phyloP scores from a whole-genome alignment of 1,139 yeast species.

The Pichia sp. region DNA sequence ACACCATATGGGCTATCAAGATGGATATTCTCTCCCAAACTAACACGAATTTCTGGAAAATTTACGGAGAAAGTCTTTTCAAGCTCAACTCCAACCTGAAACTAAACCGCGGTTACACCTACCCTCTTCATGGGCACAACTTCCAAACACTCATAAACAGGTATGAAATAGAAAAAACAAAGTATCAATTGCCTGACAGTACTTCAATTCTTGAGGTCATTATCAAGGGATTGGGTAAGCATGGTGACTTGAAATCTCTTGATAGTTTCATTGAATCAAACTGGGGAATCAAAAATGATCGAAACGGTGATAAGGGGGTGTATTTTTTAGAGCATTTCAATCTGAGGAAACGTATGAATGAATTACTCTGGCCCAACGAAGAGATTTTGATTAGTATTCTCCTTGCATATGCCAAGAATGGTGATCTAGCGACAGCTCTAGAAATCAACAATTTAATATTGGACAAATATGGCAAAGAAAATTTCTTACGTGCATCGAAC shows the following conservation, averaged over 20 bases:
- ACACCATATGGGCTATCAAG: conserved; percentile 27
- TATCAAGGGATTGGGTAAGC: conserved; percentile 15
- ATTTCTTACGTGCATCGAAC: conserved; percentile 19
- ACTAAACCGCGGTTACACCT: conserved; percentile 19
- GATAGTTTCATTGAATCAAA: conserved; percentile 23
- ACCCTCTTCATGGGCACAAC: conserved; percentile 18
- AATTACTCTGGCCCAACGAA: conserved; percentile 23
- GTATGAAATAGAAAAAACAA: conserved; percentile 11
- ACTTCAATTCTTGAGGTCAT: conserved; percentile 4
- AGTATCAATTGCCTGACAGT: conserved; percentile 15
- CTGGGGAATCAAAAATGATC: conserved; percentile 27
- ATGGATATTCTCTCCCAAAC: conserved; percentile 26
- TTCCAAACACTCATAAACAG: conserved; percentile 12
- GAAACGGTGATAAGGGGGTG: conserved; percentile 3
- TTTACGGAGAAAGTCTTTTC: conserved; percentile 22
- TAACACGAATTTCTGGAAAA: conserved; percentile 25
- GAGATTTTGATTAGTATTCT: conserved; percentile 25
- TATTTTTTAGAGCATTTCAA: conserved; percentile 12
- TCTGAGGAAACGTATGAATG: conserved; percentile 8
- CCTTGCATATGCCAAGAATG: conserved; percentile 28
- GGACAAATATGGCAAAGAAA: conserved; percentile 22
- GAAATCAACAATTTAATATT: conserved; percentile 25
- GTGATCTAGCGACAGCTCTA: conserved; percentile 27
- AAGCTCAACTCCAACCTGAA: conserved; percentile 17
- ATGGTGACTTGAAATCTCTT: conserved; percentile 23